phyloP scores from a whole-genome alignment of 106 monocot genomes.

The Narthecium ossifragum region DNA sequence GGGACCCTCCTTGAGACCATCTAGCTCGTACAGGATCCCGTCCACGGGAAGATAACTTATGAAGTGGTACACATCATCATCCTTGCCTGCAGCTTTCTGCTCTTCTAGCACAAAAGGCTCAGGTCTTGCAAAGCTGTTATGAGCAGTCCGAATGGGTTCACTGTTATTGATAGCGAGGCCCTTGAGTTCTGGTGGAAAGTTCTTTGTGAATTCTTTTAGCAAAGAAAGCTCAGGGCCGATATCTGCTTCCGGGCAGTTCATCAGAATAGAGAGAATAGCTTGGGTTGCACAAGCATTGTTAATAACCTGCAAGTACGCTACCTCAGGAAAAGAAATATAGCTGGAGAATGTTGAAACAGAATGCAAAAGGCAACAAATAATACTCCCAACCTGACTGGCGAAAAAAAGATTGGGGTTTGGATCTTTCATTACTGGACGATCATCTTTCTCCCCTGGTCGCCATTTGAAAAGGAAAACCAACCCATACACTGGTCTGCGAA shows the following conservation, averaged over 20 bases:
- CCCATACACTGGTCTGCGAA: conserved; percentile 77
- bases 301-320: conserved; percentile 50
- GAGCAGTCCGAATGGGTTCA: conserved; percentile 39
- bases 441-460: conserved; percentile 80
- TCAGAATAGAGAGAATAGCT: conserved; percentile 90
- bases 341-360: too few relatives aligned
- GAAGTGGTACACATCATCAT: conserved; percentile 89
- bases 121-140: conserved; percentile 96
- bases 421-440: conserved; percentile 60
- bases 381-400: conserved; percentile 70
- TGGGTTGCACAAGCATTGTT: conserved; percentile 99
- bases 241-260: conserved; percentile 50
- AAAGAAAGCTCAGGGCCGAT: conserved; percentile 52
- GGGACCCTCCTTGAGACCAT: conserved; percentile 81
- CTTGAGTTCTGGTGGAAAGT: conserved; percentile 88
- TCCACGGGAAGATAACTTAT: conserved; percentile 15
- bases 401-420: conserved; percentile 81
- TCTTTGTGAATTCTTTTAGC: conserved; percentile 86
- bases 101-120: conserved; percentile 26
- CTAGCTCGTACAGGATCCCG: conserved; percentile 8
- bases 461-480: conserved; percentile 95
- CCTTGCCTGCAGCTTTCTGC: conserved; percentile 59
- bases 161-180: conserved; percentile 86
- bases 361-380: neutral
- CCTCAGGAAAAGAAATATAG: neutral